A percentile compares a stretch with the other conserved stretches of the same genome.
Conservation (phyloP, 2,329 filamentous ascomycete genomes). For the Metarhizium robertsii region DNA sequence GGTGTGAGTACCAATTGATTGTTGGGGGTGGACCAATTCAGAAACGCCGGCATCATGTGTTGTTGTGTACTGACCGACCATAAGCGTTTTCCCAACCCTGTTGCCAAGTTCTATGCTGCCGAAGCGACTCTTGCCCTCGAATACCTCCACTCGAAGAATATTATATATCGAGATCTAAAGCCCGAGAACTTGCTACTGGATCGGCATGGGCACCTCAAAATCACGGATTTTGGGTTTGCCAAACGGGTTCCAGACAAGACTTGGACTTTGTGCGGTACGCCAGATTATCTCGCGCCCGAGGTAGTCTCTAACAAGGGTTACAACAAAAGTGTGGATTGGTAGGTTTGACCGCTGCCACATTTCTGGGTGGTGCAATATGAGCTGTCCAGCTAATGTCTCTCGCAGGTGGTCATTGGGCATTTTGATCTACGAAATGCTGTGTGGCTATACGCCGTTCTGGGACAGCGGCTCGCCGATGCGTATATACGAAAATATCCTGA, state of each 20-base stretch:
- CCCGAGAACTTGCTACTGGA: constrained; percentile 89
- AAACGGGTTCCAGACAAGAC: constrained; percentile 98
- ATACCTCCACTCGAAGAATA: constrained; percentile 88
- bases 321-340: constrained; percentile 99
- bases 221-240: constrained; percentile 97
- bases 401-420: constrained; percentile 95
- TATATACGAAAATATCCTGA: constrained; percentile 98
- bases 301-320: constrained; percentile 99
- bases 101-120: constrained; percentile 97
- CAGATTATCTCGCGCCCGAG: constrained; percentile 94
- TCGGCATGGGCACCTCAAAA: constrained; percentile 89
- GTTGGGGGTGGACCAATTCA: neutral
- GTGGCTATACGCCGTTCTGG: constrained; percentile 98
- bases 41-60: neutral
- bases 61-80: neutral
- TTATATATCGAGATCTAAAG: constrained; percentile 97
- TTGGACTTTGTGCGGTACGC: constrained; percentile 96
- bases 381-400: neutral
- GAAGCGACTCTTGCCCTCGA: constrained; percentile 94
- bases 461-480: constrained; percentile 96
- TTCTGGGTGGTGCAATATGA: neutral
- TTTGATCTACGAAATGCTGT: constrained; percentile 98
- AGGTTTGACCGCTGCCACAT: constrained; percentile 27
- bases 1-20: constrained; percentile 44
- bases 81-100: constrained; percentile 94